Evolutionary conservation across 441 rosid species (phyloP).

Genomic region (Populus hybrid): DNA sequence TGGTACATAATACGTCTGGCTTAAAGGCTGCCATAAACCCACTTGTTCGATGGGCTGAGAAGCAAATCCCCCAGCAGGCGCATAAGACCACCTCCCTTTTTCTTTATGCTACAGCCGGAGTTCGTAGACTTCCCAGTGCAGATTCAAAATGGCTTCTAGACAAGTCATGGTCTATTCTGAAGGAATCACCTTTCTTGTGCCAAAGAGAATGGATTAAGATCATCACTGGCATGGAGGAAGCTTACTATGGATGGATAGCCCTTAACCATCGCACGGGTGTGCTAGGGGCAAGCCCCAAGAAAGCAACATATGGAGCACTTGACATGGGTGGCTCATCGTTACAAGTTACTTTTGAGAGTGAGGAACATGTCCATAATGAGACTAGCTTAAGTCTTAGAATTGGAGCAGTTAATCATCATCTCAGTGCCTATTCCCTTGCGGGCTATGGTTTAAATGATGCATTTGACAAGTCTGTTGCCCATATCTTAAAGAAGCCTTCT

Average conservation of each 20-base stretch:
- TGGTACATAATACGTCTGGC: slow-evolving; percentile 74
- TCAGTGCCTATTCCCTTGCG: slow-evolving; percentile 91
- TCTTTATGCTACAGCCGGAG: slow-evolving; percentile 94
- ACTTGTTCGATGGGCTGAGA: slow-evolving; percentile 88
- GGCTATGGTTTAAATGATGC: slow-evolving; percentile 99
- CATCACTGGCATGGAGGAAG: slow-evolving; percentile 93
- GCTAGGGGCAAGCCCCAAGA: slow-evolving; percentile 67
- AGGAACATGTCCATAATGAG: slow-evolving; percentile 44
- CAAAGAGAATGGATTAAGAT: slow-evolving; percentile 77
- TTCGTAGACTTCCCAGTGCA: slow-evolving; percentile 67
- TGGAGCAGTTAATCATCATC: slow-evolving; percentile 73
- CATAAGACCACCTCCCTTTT: slow-evolving; percentile 81
- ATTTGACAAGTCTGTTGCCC: slow-evolving; percentile 83
- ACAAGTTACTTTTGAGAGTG: slow-evolving; percentile 95
- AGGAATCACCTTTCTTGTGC: slow-evolving; percentile 68
- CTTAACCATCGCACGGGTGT: slow-evolving; percentile 69
- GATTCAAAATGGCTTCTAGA: slow-evolving; percentile 95
- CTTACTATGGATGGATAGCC: slow-evolving; percentile 95
- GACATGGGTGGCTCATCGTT: slow-evolving; percentile 97
- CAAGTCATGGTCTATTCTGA: slow-evolving; percentile 79
- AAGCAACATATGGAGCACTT: slow-evolving; percentile 88
- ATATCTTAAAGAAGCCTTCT: slow-evolving; percentile 50
- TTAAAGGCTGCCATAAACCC: slow-evolving; percentile 77
- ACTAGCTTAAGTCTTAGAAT: slow-evolving; percentile 73
- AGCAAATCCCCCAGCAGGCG: slow-evolving; percentile 77